Evolutionary conservation across 352 stramenopile genomes (phyloP).

Genomic region (Phytophthora hibernalis): DNA sequence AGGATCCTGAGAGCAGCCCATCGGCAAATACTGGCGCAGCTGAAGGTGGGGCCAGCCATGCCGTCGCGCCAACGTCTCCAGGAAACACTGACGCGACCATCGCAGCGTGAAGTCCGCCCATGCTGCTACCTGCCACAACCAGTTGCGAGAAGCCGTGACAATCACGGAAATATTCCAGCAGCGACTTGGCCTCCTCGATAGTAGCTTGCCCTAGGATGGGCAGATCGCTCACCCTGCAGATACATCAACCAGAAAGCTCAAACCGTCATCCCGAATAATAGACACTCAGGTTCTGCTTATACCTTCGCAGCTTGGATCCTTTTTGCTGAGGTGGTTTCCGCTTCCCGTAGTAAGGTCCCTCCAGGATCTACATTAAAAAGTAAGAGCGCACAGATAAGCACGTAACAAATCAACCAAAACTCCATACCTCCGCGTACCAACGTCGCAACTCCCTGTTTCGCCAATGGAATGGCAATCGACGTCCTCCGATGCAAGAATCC

Average conservation of each 20-base stretch:
- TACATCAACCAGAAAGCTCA: constrained; percentile 1
- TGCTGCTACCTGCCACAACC: constrained; percentile 76
- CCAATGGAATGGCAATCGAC: constrained; percentile 70
- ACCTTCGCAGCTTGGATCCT: constrained; percentile 79
- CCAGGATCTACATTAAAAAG: constrained; percentile 55
- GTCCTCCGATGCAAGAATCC: constrained; percentile 76
- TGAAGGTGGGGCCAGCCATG: constrained; percentile 79
- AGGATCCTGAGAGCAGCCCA: constrained; percentile 76
- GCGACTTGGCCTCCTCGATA: constrained; percentile 85
- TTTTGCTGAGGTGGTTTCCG: constrained; percentile 70
- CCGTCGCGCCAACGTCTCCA: constrained; percentile 65
- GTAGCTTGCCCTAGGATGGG: constrained; percentile 79
- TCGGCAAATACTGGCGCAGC: constrained; percentile 77
- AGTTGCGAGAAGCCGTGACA: constrained; percentile 61
- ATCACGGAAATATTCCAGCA: constrained; percentile 70
- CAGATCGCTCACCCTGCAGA: constrained; percentile 65
- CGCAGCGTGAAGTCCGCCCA: constrained; percentile 79
- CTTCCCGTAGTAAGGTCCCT: constrained; percentile 83
- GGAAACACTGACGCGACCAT: constrained; percentile 81
- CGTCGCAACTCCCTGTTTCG: constrained; percentile 64
- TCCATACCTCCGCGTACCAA: constrained; percentile 45
- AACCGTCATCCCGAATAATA: not conserved
- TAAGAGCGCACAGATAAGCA: not conserved
- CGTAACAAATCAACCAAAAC: not conserved
- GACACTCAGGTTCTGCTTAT: not conserved